A percentile compares a stretch with the other conserved stretches of the same genome.
Evolutionary conservation across 1,284 basidiomycete species (phyloP).

Genomic region (Sporisorium scitamineum): DNA sequence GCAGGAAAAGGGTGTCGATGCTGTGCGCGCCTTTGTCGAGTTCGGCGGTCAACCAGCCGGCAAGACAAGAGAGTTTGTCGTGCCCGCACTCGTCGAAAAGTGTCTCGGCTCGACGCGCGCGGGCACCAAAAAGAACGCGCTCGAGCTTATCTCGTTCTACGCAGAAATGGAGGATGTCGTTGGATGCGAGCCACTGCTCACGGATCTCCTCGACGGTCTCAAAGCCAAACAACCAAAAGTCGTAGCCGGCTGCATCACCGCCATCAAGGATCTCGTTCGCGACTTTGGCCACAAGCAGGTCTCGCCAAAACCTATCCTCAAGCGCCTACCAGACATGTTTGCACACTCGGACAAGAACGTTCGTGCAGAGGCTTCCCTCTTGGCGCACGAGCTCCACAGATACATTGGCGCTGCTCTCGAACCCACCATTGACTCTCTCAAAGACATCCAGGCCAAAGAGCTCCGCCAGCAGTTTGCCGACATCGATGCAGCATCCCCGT

Average conservation of each 20-base stretch:
- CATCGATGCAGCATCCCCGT: constrained; percentile 84
- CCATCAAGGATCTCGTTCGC: constrained; percentile 81
- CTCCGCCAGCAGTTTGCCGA: constrained; percentile 88
- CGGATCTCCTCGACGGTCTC: constrained; percentile 85
- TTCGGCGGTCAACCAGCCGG: constrained; percentile 86
- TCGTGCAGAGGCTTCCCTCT: constrained; percentile 85
- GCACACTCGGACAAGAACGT: constrained; percentile 95
- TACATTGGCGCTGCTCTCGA: constrained; percentile 89
- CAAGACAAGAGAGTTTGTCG: constrained; percentile 79
- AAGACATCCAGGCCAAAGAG: constrained; percentile 98
- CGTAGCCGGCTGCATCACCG: constrained; percentile 83
- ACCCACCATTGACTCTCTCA: constrained; percentile 88
- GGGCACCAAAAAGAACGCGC: constrained; percentile 89
- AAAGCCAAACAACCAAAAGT: constrained; percentile 94
- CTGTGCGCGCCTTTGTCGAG: constrained; percentile 80
- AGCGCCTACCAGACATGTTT: constrained; percentile 91
- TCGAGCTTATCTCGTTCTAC: constrained; percentile 88
- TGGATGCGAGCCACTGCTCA: constrained; percentile 84
- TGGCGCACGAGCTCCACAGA: constrained; percentile 84
- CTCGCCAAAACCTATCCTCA: constrained; percentile 82
- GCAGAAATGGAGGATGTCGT: constrained; percentile 87
- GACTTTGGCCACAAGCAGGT: constrained; percentile 84
- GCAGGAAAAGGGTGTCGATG: constrained; percentile 95
- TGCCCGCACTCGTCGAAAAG: constrained; percentile 94
- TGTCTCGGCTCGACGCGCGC: constrained; percentile 86